phyloP scores from a whole-genome alignment of 2,329 filamentous ascomycete genomes.

The Aspergillus luchuensis region DNA sequence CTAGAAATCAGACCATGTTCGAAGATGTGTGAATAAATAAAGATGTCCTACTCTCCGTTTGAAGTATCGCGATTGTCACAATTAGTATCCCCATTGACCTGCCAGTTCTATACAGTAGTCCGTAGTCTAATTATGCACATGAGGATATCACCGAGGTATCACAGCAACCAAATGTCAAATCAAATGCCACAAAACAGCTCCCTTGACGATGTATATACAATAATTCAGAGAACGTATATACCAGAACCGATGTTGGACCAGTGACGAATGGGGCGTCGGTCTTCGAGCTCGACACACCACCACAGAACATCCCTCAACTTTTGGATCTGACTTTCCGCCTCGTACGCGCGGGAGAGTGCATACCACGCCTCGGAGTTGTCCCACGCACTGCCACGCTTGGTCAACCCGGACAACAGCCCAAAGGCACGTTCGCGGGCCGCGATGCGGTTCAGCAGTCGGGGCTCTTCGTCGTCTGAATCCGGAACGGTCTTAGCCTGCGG shows the following conservation, averaged over 20 bases:
- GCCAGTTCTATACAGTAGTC: conserved; percentile 10
- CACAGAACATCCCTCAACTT: conserved; percentile 91
- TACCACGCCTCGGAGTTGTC: conserved; percentile 94
- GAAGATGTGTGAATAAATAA: conserved; percentile 39
- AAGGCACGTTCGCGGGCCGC: conserved; percentile 88
- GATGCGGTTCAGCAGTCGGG: conserved; percentile 77
- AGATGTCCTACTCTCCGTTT: conserved; percentile 33
- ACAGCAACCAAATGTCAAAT: conserved; percentile 19
- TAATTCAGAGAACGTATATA: conserved; percentile 62
- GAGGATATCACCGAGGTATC: conserved; percentile 32
- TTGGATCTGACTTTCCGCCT: conserved; percentile 79
- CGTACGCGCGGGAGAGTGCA: conserved; percentile 79
- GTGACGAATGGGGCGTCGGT: conserved; percentile 73
- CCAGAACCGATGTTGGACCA: conserved; percentile 73
- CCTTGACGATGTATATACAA: conserved; percentile 1
- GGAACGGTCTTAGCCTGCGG: conserved; percentile 1
- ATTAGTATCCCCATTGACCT: conserved; percentile 2
- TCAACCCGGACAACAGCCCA: conserved; percentile 76
- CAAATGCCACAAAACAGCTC: conserved; percentile 15
- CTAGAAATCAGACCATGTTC: conserved; percentile 8
- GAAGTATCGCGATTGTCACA: conserved; percentile 20
- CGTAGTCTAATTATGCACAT: conserved; percentile 16
- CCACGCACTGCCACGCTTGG: conserved; percentile 84
- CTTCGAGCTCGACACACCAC: conserved; percentile 97
- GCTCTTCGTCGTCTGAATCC: conserved; percentile 47